These are phyloP conservation scores for Osmanthus fragrans DNA, from an alignment of 257 asterid genomes.

Conservation along the genomic window DNA sequence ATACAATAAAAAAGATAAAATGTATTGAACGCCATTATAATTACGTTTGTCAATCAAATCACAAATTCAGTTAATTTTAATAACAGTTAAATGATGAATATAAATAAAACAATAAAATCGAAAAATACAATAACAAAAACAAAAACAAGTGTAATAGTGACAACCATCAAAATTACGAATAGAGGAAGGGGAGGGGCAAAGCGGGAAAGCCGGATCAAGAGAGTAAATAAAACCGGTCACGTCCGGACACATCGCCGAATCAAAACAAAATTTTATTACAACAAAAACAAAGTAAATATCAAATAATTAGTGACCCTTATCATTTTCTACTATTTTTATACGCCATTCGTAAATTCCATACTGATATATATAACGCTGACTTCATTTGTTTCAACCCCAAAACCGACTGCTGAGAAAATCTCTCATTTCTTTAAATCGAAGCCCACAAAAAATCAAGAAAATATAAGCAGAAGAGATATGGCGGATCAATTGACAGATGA, in stretches of 20 bases:
- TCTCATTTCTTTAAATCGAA: constrained; percentile 14
- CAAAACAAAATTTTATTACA: neutral
- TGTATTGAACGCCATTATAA: too few relatives aligned
- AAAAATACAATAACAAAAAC: too few relatives aligned
- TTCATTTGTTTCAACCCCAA: neutral
- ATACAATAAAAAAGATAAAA: too few relatives aligned
- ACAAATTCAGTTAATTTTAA: too few relatives aligned
- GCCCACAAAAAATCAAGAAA: neutral
- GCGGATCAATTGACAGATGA: constrained; percentile 67
- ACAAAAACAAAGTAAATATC: neutral
- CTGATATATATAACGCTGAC: neutral
- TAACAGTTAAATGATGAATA: too few relatives aligned
- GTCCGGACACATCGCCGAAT: neutral
- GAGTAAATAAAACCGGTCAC: neutral
- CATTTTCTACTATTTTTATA: neutral
- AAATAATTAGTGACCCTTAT: neutral
- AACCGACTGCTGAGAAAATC: neutral
- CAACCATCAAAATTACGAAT: neutral
- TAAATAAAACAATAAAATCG: too few relatives aligned
- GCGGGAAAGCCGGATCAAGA: constrained; percentile 17
- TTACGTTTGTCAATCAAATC: too few relatives aligned
- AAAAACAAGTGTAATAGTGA: too few relatives aligned
- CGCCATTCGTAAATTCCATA: neutral
- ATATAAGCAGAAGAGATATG: constrained; percentile 33
- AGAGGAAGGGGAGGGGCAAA: constrained; percentile 10